Evolutionary conservation across 2,329 filamentous ascomycete species (phyloP).

Genomic region (Camillea tinctor): DNA sequence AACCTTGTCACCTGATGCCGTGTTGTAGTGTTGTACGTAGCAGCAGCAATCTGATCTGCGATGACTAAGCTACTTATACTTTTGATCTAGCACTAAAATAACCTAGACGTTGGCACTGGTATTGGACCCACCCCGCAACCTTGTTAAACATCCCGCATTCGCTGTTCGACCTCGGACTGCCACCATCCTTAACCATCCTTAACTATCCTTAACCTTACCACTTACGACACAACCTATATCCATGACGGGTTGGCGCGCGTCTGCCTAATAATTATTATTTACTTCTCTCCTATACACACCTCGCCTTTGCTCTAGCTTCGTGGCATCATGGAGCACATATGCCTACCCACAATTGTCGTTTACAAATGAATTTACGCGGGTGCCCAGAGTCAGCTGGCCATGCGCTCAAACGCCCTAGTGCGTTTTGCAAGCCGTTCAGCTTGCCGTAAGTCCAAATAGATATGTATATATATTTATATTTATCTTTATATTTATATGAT

Average conservation of each 20-base stretch:
- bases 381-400: slow-evolving; percentile 27
- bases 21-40: slow-evolving; percentile 1
- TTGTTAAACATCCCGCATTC: neutral
- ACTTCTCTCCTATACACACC: neutral
- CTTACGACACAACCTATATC: no score
- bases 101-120: neutral
- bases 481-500: neutral
- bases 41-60: neutral
- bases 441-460: slow-evolving; percentile 26
- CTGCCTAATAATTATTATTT: slow-evolving; percentile 13
- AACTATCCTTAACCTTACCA: neutral
- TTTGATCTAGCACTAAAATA: neutral
- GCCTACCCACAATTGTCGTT: slow-evolving; percentile 11
- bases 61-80: slow-evolving; percentile 11
- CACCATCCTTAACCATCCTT: neutral
- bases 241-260: slow-evolving; percentile 12
- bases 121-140: neutral
- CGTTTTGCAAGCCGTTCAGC: slow-evolving; percentile 12
- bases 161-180: neutral
- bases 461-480: no score
- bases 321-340: slow-evolving; percentile 29
- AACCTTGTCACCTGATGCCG: slow-evolving; percentile 20
- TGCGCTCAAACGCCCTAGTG: slow-evolving; percentile 29
- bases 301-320: slow-evolving; percentile 9
- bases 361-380: slow-evolving; percentile 27